These are phyloP conservation scores for Boletus pseudo-olivaceus DNA, from an alignment of 768 basidiomycete genomes.

Conservation along the genomic window DNA sequence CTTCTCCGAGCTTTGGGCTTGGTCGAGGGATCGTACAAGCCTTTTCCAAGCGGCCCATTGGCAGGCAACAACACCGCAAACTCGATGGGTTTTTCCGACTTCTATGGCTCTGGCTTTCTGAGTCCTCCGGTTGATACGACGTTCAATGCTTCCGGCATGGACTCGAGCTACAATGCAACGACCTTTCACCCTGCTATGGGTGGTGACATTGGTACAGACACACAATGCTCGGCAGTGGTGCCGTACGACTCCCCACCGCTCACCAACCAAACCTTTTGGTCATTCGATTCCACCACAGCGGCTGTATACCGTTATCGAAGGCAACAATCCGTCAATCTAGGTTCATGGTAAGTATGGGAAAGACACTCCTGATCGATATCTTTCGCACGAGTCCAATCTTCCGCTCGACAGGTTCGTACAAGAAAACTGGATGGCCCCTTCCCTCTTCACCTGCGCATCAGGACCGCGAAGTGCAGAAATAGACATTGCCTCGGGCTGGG, in stretches of 20 bases:
- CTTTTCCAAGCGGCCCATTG: background rate
- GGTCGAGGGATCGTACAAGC: conserved; percentile 13
- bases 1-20: conserved; percentile 9
- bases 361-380: too few relatives aligned
- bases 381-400: background rate
- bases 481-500: conserved; percentile 62
- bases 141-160: background rate
- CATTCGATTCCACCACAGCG: conserved; percentile 15
- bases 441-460: conserved; percentile 55
- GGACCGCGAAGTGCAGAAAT: conserved; percentile 52
- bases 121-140: background rate
- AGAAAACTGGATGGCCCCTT: conserved; percentile 74
- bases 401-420: conserved; percentile 55
- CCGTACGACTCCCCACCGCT: conserved; percentile 10
- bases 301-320: conserved; percentile 19
- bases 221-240: conserved; percentile 4
- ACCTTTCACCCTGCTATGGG: background rate
- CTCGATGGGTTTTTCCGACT: background rate
- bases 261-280: conserved; percentile 7
- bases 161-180: background rate
- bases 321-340: conserved; percentile 21
- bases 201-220: background rate
- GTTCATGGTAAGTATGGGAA: conserved; percentile 12
- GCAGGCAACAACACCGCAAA: background rate
- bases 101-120: background rate